Percentiles rank a stretch among this genome's conserved stretches.
These are phyloP conservation scores for Alnus rubra DNA, from an alignment of 306 rosid genomes.

Conservation along the genomic window DNA sequence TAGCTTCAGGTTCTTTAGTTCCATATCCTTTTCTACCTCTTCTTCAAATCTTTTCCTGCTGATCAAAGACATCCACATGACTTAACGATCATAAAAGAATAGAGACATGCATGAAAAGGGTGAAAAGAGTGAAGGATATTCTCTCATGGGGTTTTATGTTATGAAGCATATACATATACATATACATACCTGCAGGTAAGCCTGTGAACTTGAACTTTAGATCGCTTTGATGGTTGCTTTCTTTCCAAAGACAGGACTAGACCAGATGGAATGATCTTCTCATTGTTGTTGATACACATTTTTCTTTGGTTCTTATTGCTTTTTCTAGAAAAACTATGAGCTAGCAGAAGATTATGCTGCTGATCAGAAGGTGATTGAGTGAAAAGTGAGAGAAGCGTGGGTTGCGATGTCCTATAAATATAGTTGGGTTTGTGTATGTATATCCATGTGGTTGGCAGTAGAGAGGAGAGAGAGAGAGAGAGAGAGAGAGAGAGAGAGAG, in stretches of 20 bases:
- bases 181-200: slow-evolving; percentile 28
- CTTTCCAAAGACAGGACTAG: slow-evolving; percentile 17
- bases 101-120: background rate
- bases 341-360: background rate
- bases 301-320: background rate
- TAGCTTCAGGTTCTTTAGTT: slow-evolving; percentile 46
- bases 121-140: background rate
- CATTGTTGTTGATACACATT: slow-evolving; percentile 36
- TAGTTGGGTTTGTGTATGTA: background rate
- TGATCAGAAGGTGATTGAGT: background rate
- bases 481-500: slow-evolving; percentile 15
- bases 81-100: background rate
- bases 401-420: slow-evolving; percentile 9
- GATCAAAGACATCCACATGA: background rate
- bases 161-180: background rate
- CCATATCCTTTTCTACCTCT: slow-evolving; percentile 31
- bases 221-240: slow-evolving; percentile 30
- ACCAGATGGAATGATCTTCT: slow-evolving; percentile 12
- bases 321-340: background rate
- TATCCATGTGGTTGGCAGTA: background rate
- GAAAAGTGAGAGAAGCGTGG: slow-evolving; percentile 1
- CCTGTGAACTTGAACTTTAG: slow-evolving; percentile 38
- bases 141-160: background rate
- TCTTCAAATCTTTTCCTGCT: slow-evolving; percentile 33
- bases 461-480: slow-evolving; percentile 11